Evolutionary conservation across 163 green algal species (phyloP), one percentile per base, ranked within the genome.

Genomic region (Chlamydomonas reinhardtii): DNA sequence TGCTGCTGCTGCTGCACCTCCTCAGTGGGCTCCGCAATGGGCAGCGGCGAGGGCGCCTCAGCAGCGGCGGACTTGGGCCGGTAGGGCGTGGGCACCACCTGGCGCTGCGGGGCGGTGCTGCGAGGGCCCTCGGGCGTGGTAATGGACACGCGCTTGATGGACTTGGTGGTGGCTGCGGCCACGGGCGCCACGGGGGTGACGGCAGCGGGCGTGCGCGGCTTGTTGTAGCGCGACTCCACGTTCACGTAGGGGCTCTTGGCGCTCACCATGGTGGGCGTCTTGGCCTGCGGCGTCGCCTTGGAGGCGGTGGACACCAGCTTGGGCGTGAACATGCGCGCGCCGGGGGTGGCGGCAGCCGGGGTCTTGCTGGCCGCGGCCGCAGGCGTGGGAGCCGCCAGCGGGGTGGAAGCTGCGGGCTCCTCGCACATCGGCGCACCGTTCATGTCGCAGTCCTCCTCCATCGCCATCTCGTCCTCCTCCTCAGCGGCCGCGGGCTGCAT

Each of bases 111-210:
- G 9, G n/a, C 82, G 2, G n/a, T 32, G 39, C 22, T 39, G 32
- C 72, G 37, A 1, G 72, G n/a, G 0, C 61, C 82, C 71, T 81
- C 71, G 8, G 82, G 82, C 9, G 82, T 81, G 61, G 74, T 39
- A 62, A 87, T 87, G 17, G 82, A 87, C 15, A 87, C 82, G 59
- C 82, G 82, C 82, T 87, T 87, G 16, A 34, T 20, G 14, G 82
- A 87, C 82, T 87, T 87, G 61, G 72, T 62, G 29, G 59, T 73
- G 2, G 59, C 37, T 8, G 82, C 72, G 9, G 82, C 54, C 39
- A 73, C 74, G 39, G 71, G 61, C 31, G 72, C 72, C 25, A 59
- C 72, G 3, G 82, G 59, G 0, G 82, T 74, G 20, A 62, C 20
- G 52, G 52, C 34, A 16, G 39, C 65, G 22, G 62, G 39, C 43